phyloP scores from a whole-genome alignment of 768 basidiomycete genomes.

The Suillus spraguei region DNA sequence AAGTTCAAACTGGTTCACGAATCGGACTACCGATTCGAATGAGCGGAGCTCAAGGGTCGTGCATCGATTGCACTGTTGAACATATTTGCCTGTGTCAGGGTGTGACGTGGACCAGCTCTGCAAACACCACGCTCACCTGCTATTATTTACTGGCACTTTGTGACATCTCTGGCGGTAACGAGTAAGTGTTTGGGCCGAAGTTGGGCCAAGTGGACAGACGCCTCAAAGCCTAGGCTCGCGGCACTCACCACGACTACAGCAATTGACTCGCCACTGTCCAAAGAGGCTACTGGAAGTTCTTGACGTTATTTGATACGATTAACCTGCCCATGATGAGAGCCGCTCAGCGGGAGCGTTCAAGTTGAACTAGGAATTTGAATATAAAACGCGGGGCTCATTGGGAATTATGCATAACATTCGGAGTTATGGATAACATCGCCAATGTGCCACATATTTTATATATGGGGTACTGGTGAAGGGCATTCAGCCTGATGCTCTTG shows the following conservation, averaged over 20 bases:
- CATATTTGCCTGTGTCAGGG: constrained; percentile 14
- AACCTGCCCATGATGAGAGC: constrained; percentile 18
- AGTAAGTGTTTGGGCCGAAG: constrained; percentile 36
- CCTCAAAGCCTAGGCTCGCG: constrained; percentile 35
- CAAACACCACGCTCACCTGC: constrained; percentile 16
- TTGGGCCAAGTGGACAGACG: constrained; percentile 32
- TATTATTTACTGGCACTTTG: constrained; percentile 27
- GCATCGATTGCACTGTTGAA: constrained; percentile 24
- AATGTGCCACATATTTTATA: neutral
- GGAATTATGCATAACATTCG: no score
- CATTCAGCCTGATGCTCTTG: neutral
- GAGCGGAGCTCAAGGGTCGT: constrained; percentile 35
- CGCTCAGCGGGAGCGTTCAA: no score
- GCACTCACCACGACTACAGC: constrained; percentile 52
- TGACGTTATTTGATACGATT: constrained; percentile 22
- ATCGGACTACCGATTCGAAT: constrained; percentile 34
- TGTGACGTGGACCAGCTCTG: neutral
- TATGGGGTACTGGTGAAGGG: neutral
- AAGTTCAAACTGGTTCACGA: constrained; percentile 34
- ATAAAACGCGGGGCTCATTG: no score
- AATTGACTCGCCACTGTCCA: constrained; percentile 47
- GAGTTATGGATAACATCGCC: no score
- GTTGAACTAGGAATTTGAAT: neutral
- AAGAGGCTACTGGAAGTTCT: constrained; percentile 16
- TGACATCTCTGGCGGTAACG: constrained; percentile 33